Evolutionary conservation across 1,284 basidiomycete species (phyloP).

Genomic region (Testicularia cyperi): DNA sequence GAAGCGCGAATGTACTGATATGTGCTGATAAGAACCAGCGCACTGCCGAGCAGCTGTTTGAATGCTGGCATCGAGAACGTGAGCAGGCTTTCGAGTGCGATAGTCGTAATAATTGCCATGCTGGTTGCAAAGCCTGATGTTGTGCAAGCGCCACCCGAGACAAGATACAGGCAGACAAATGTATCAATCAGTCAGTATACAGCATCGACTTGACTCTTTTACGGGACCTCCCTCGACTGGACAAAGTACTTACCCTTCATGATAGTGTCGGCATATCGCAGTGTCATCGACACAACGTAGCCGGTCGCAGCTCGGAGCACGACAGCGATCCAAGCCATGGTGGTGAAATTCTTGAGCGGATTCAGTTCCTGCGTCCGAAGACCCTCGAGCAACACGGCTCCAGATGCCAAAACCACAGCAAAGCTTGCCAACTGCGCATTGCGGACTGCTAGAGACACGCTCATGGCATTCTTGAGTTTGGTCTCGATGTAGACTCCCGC

Average conservation of each 20-base stretch:
- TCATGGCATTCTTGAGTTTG: conserved; percentile 25
- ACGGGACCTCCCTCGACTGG: no score
- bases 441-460: conserved; percentile 20
- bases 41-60: conserved; percentile 10
- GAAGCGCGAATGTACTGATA: conserved; percentile 17
- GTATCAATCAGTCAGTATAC: not conserved
- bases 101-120: conserved; percentile 28
- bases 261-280: conserved; percentile 33
- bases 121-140: conserved; percentile 22
- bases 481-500: conserved; percentile 32
- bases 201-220: no score
- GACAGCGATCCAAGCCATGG: conserved; percentile 21
- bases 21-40: conserved; percentile 19
- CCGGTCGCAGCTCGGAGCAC: conserved; percentile 14
- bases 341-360: conserved; percentile 14
- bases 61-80: conserved; percentile 3
- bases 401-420: conserved; percentile 8
- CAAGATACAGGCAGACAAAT: not conserved
- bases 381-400: conserved; percentile 10
- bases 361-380: conserved; percentile 1
- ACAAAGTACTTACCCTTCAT: no score
- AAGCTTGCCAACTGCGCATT: conserved; percentile 32
- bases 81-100: conserved; percentile 17
- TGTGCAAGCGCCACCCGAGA: no score
- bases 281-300: conserved; percentile 22